phyloP scores from a whole-genome alignment of 768 basidiomycete genomes.

The Termitomyces sp. region DNA sequence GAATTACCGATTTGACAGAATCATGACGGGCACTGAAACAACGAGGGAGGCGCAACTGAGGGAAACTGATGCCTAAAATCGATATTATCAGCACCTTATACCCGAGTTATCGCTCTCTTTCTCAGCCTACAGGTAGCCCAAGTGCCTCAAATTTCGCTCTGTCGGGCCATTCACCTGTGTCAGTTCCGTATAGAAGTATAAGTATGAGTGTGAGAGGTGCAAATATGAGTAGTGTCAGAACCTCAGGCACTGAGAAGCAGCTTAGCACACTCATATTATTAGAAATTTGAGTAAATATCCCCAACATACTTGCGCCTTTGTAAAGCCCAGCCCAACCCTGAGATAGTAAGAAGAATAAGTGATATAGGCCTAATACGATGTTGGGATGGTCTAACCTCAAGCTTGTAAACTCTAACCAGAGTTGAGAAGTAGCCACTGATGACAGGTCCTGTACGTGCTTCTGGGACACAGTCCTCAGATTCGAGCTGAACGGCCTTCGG shows the following conservation, averaged over 20 bases:
- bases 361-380: constrained; percentile 9
- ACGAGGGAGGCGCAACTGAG: background rate
- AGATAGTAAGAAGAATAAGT: background rate
- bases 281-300: background rate
- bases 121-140: background rate
- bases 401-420: constrained; percentile 57
- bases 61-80: background rate
- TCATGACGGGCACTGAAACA: constrained; percentile 2
- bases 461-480: constrained; percentile 42
- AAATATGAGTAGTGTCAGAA: background rate
- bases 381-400: constrained; percentile 45
- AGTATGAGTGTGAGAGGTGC: background rate
- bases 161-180: background rate
- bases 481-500: constrained; percentile 77
- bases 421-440: constrained; percentile 68
- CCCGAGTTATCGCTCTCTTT: background rate
- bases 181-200: background rate
- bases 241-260: constrained; percentile 1
- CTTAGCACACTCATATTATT: background rate
- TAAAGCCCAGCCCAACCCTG: constrained; percentile 66
- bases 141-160: background rate
- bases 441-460: constrained; percentile 55
- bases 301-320: constrained; percentile 58
- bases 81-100: background rate
- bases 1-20: constrained; percentile 7